phyloP scores from a whole-genome alignment of 1,284 basidiomycete species.

The Moesziomyces globuligerus region DNA sequence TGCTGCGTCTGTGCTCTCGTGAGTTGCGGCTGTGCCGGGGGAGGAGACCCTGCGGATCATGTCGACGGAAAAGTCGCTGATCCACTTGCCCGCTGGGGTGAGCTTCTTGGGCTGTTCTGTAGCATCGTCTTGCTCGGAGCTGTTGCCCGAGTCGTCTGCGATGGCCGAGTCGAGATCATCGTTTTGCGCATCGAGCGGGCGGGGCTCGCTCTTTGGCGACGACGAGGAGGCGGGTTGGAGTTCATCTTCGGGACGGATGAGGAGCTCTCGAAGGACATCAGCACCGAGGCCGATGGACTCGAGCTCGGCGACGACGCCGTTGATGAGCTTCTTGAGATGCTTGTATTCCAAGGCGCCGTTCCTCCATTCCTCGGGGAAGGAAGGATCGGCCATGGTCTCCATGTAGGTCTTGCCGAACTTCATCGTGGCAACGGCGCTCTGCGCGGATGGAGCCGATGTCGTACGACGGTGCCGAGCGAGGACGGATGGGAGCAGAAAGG shows the following conservation, averaged over 20 bases:
- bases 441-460: conserved; percentile 2
- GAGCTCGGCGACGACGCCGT: conserved; percentile 84
- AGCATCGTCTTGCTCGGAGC: conserved; percentile 26
- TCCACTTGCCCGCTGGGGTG: conserved; percentile 42
- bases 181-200: conserved; percentile 9
- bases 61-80: conserved; percentile 45
- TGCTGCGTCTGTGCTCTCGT: neutral
- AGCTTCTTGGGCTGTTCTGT: conserved; percentile 10
- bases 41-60: conserved; percentile 35
- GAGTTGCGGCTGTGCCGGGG: neutral
- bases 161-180: conserved; percentile 29
- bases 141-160: conserved; percentile 40
- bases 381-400: conserved; percentile 73
- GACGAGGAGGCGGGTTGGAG: neutral
- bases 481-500: neutral
- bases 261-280: conserved; percentile 71
- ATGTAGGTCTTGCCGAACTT: conserved; percentile 83
- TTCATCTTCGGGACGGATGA: conserved; percentile 57
- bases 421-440: conserved; percentile 70
- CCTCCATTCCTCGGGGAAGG: conserved; percentile 79
- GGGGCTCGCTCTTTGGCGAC: conserved; percentile 10
- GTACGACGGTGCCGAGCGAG: neutral
- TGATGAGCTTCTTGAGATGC: conserved; percentile 91
- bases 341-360: conserved; percentile 86
- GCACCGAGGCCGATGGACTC: conserved; percentile 79